A percentile compares a stretch with the other conserved stretches of the same genome.
phyloP scores from a whole-genome alignment of 192 early-diverging fungal genomes.

The Coemansia sp. region DNA sequence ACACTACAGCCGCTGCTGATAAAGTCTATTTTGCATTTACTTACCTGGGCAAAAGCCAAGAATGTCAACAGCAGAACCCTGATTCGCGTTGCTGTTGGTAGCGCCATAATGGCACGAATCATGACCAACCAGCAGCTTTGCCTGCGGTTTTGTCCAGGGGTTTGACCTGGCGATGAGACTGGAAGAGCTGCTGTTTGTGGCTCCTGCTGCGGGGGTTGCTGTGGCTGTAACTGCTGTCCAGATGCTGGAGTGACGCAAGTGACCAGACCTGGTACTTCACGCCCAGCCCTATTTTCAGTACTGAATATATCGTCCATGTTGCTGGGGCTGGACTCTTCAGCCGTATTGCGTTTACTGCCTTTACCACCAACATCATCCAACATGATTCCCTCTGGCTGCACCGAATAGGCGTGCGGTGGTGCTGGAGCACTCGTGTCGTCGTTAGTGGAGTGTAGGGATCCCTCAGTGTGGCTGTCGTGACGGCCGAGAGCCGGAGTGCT shows the following conservation, averaged over 20 bases:
- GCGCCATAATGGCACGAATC: neutral
- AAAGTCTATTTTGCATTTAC: neutral
- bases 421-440: neutral
- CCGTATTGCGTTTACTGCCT: slow-evolving; percentile 3
- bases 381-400: neutral
- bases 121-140: neutral
- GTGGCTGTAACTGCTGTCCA: slow-evolving; percentile 1
- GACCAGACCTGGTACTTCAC: neutral
- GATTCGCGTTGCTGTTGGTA: neutral
- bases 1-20: neutral
- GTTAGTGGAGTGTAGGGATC: neutral
- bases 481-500: neutral
- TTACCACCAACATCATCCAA: neutral
- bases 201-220: neutral
- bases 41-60: slow-evolving; percentile 7
- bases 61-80: slow-evolving; percentile 2
- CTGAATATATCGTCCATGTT: neutral
- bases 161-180: neutral
- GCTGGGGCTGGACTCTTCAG: neutral
- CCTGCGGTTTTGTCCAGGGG: neutral
- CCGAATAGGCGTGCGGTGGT: neutral
- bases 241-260: neutral
- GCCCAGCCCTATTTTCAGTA: neutral
- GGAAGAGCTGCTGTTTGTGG: neutral
- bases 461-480: neutral